Percentiles rank a stretch among this genome's conserved stretches.
These are phyloP conservation scores for Camelina laxa DNA, from an alignment of 345 rosid genomes.

Conservation along the genomic window DNA sequence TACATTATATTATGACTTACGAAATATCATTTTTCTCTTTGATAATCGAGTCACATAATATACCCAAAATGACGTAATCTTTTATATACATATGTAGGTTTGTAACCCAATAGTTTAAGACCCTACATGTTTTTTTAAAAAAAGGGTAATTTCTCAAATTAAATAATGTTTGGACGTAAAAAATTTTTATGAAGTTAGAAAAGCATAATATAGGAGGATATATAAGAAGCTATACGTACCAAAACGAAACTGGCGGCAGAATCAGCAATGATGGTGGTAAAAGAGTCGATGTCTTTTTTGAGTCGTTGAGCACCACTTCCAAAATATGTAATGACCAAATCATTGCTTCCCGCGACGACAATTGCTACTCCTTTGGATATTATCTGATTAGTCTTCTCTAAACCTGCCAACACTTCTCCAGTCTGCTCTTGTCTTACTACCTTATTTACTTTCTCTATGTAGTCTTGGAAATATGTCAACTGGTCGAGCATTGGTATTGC, in stretches of 20 bases:
- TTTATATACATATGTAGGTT: neutral
- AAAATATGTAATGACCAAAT: constrained; percentile 43
- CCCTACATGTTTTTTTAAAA: neutral
- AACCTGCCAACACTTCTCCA: neutral
- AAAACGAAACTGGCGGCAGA: constrained; percentile 35
- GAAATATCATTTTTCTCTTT: neutral
- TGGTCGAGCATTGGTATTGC: constrained; percentile 49
- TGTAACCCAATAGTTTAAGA: neutral
- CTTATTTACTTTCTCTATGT: constrained; percentile 38
- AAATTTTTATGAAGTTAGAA: neutral
- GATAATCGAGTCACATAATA: neutral
- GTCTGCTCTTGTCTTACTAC: constrained; percentile 43
- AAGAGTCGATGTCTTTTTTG: constrained; percentile 16
- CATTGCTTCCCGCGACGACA: constrained; percentile 46
- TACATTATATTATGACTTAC: neutral
- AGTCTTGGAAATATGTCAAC: constrained; percentile 46
- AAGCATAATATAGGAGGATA: neutral
- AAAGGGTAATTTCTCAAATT: neutral
- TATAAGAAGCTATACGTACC: constrained; percentile 6
- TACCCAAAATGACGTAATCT: neutral
- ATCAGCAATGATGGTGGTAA: constrained; percentile 28
- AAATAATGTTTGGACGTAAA: neutral
- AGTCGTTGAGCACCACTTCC: constrained; percentile 24
- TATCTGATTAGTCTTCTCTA: constrained; percentile 30
- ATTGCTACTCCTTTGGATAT: constrained; percentile 41